A percentile compares a stretch with the other conserved stretches of the same genome.
Evolutionary conservation across 495 filamentous ascomycete species (phyloP).

Genomic region (Aspergillus campestris): DNA sequence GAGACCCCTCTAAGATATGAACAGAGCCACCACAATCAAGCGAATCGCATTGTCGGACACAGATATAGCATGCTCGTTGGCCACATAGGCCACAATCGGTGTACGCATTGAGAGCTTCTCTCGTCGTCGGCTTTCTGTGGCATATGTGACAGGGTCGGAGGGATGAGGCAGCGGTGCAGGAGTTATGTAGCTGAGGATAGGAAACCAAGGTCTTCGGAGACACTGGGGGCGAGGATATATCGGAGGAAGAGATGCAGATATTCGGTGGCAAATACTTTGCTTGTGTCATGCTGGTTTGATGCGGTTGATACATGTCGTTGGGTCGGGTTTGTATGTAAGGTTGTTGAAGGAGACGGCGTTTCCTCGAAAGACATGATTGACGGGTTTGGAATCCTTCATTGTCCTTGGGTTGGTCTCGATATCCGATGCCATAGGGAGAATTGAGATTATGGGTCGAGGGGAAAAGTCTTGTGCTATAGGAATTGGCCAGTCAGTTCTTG

Average conservation of each 20-base stretch:
- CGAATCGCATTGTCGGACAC: slow-evolving; percentile 41
- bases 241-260: slow-evolving; percentile 12
- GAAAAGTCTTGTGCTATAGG: slow-evolving; percentile 7
- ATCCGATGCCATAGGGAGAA: slow-evolving; percentile 13
- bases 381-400: slow-evolving; percentile 14
- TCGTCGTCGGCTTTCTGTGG: slow-evolving; percentile 38
- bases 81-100: slow-evolving; percentile 43
- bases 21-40: slow-evolving; percentile 15
- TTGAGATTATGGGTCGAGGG: slow-evolving; percentile 4
- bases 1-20: background rate
- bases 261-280: slow-evolving; percentile 18
- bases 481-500: background rate
- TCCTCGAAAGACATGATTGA: slow-evolving; percentile 25
- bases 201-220: slow-evolving; percentile 29
- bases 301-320: slow-evolving; percentile 5
- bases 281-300: slow-evolving; percentile 4
- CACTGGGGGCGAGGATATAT: slow-evolving; percentile 26
- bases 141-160: slow-evolving; percentile 46
- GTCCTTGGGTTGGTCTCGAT: slow-evolving; percentile 12
- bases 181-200: slow-evolving; percentile 8
- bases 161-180: slow-evolving; percentile 19
- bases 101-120: slow-evolving; percentile 40
- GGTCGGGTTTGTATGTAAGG: slow-evolving; percentile 1
- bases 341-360: slow-evolving; percentile 27
- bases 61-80: slow-evolving; percentile 43